Evolutionary conservation across 306 rosid genomes (phyloP).

Genomic region (Glycine latifolia): DNA sequence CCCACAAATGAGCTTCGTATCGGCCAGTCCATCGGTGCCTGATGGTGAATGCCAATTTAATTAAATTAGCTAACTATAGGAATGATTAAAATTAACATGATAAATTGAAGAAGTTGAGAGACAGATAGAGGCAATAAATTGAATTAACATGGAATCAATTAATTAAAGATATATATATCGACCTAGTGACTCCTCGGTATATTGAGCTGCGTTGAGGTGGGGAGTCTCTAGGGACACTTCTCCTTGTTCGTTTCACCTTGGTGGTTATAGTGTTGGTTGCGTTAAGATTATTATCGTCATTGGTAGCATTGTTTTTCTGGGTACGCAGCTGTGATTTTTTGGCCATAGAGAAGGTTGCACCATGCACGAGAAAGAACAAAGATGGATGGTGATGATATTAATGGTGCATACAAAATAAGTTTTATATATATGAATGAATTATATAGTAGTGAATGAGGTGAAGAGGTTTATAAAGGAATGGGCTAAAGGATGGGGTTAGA

Average conservation of each 20-base stretch:
- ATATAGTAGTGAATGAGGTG: neutral
- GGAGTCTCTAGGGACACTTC: conserved; percentile 28
- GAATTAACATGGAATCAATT: neutral
- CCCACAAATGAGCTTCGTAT: conserved; percentile 26
- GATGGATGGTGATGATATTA: conserved; percentile 1
- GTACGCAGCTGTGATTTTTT: conserved; percentile 50
- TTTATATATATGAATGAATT: neutral
- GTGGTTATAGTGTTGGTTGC: neutral
- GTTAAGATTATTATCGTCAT: conserved; percentile 18
- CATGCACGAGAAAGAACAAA: neutral
- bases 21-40: conserved; percentile 28
- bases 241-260: conserved; percentile 12
- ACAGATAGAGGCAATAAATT: neutral
- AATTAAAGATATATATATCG: neutral
- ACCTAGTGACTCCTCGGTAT: conserved; percentile 33
- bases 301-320: conserved; percentile 27
- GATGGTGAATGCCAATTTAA: too few species aligned
- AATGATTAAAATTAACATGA: neutral
- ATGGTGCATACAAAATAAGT: conserved; percentile 14
- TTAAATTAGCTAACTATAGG: neutral
- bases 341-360: conserved; percentile 51
- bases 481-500: conserved; percentile 37
- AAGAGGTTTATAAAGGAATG: conserved; percentile 44
- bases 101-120: neutral
- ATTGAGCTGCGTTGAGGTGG: conserved; percentile 29